phyloP scores from a whole-genome alignment of 2,329 filamentous ascomycete genomes.

The Rhynchosporium agropyri region DNA sequence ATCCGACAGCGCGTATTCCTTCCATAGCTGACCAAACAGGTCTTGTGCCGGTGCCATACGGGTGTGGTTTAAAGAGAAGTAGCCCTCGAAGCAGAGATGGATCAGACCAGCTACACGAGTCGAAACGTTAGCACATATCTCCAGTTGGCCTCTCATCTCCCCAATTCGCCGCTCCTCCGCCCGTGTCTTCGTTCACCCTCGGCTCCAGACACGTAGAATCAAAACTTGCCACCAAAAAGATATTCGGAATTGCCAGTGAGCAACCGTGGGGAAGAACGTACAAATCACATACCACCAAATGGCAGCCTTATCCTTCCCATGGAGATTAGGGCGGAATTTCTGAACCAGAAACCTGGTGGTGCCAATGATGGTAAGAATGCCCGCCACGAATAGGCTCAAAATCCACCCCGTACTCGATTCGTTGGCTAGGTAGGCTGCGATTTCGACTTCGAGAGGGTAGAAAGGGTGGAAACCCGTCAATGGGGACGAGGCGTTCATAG shows the following conservation, averaged over 20 bases:
- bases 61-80: conserved; percentile 51
- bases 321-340: conserved; percentile 54
- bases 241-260: background rate
- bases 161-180: background rate
- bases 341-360: conserved; percentile 57
- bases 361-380: conserved; percentile 59
- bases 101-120: conserved; percentile 37
- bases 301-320: conserved; percentile 56
- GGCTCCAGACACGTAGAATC: background rate
- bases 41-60: conserved; percentile 47
- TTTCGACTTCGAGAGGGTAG: conserved; percentile 65
- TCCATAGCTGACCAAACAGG: conserved; percentile 59
- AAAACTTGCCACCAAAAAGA: conserved; percentile 3
- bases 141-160: conserved; percentile 44
- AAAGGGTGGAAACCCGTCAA: conserved; percentile 60
- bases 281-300: conserved; percentile 79
- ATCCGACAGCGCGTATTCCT: conserved; percentile 60
- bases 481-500: conserved; percentile 31
- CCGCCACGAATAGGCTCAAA: conserved; percentile 60
- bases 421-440: conserved; percentile 69
- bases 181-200: background rate
- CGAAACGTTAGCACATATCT: conserved; percentile 32
- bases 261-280: conserved; percentile 50
- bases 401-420: conserved; percentile 61
- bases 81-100: conserved; percentile 45